Evolutionary conservation across 1,139 yeast species (phyloP), one percentile per base, ranked within the genome.

Genomic region (Yamadazyma sp.): DNA sequence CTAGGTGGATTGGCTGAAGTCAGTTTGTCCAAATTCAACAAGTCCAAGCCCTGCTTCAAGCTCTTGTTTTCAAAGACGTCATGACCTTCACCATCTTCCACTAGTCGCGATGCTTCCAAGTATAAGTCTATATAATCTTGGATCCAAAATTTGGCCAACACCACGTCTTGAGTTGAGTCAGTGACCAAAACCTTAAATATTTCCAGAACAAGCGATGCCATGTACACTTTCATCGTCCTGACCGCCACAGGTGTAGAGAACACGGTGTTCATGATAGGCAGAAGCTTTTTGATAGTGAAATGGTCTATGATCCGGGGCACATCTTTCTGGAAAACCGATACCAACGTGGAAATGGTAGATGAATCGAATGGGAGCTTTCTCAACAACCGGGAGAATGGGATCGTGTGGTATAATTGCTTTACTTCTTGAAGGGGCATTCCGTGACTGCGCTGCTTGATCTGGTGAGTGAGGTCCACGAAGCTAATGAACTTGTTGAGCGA

Each of bases 401-500:
- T 38, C 5, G 14, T 8, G n/a, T 36, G 16, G 27, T 38, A 41
- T 15, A 20, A 23, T 2, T n/a, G 17, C 15, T 30, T 6, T 2
- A 34, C 7, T 4, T 18, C 29, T 3, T 20, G 14, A 3, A 33
- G 5, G 5, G 36, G 17, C 5, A 33, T 5, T 16, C 10, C 10
- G 15, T 23, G 9, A 5, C 9, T 8, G 11, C 17, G 8, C 8
- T 3, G 11, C n/a, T 26, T 26, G 3, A 33, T 8, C 25, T n/a
- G 10, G 6, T 16, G 16, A 7, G 34, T 76, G 63, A 1, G 85
- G 81, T 28, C 79, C 66, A 42, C 69, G 69, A 80, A 79, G 45
- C 77, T 71, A 30, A 81, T 66, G 43, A 83, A 64, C 36, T 88
- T 73, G 37, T 77, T 72, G 35, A 86, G 62, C 33, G 86, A 56